Evolutionary conservation across 2,329 filamentous ascomycete genomes (phyloP).

Genomic region (Apiospora aurea): DNA sequence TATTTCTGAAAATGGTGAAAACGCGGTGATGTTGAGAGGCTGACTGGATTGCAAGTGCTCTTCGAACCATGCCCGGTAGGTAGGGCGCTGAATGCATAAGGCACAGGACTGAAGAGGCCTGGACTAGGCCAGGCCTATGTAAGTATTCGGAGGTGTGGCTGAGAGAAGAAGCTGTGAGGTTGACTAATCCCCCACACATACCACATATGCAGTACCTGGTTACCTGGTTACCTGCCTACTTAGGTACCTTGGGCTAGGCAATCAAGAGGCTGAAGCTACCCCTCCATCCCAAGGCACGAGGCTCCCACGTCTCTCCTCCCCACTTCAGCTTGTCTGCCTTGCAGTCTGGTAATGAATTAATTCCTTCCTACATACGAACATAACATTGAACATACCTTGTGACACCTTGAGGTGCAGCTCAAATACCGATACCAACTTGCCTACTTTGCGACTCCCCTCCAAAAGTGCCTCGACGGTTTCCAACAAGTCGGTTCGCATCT

Average conservation of each 20-base stretch:
- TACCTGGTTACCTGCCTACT: neutral
- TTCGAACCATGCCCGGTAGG: too few relatives aligned
- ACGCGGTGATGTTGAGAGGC: neutral
- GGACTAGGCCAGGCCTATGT: too few relatives aligned
- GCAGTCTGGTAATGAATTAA: neutral
- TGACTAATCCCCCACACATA: slow-evolving; percentile 5
- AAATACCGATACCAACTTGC: neutral
- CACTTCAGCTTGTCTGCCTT: slow-evolving; percentile 13
- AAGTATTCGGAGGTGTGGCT: neutral
- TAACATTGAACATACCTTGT: neutral
- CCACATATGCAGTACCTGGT: too few relatives aligned
- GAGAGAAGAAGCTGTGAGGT: neutral
- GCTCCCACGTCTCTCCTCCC: neutral
- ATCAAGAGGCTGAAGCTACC: slow-evolving; percentile 20
- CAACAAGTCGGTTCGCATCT: neutral
- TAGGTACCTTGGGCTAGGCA: neutral
- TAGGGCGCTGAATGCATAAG: neutral
- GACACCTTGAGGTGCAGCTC: neutral
- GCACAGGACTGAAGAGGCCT: neutral
- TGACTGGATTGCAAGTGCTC: neutral
- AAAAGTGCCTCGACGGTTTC: neutral
- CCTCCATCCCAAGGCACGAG: slow-evolving; percentile 13
- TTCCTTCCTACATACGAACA: neutral
- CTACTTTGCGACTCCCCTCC: neutral
- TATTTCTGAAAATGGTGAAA: neutral